Evolutionary conservation across 1,284 basidiomycete species (phyloP).

Genomic region (Apiotrichum gracile): DNA sequence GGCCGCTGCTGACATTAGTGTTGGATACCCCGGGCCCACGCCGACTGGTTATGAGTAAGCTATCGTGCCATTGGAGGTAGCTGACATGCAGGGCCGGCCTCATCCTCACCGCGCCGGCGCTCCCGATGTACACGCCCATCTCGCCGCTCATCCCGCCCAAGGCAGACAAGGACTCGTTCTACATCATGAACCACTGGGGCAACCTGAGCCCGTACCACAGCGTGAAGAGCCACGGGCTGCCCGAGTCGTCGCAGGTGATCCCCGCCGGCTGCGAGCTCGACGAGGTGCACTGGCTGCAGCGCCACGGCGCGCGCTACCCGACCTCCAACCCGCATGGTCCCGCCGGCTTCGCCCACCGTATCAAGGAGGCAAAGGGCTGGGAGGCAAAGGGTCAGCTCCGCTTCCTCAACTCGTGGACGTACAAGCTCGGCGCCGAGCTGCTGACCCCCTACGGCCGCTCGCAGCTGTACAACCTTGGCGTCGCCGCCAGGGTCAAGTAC

Average conservation of each 20-base stretch:
- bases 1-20: slow-evolving; percentile 39
- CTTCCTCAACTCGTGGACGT: slow-evolving; percentile 51
- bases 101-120: slow-evolving; percentile 67
- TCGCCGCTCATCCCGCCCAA: slow-evolving; percentile 56
- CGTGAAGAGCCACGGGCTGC: slow-evolving; percentile 48
- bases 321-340: slow-evolving; percentile 33
- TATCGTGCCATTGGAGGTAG: neutral
- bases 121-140: slow-evolving; percentile 66
- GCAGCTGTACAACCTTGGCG: slow-evolving; percentile 49
- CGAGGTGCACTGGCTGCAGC: slow-evolving; percentile 47
- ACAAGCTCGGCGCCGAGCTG: slow-evolving; percentile 50
- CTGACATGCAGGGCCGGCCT: slow-evolving; percentile 54
- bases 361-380: slow-evolving; percentile 27
- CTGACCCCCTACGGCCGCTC: slow-evolving; percentile 51
- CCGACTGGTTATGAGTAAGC: slow-evolving; percentile 69
- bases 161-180: slow-evolving; percentile 28
- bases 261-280: slow-evolving; percentile 47
- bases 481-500: slow-evolving; percentile 45
- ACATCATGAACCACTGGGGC: slow-evolving; percentile 49
- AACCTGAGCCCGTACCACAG: slow-evolving; percentile 49
- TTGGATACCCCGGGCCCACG: slow-evolving; percentile 74
- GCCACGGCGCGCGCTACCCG: slow-evolving; percentile 49
- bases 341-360: slow-evolving; percentile 25
- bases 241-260: slow-evolving; percentile 35
- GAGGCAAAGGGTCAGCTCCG: slow-evolving; percentile 41